A percentile compares a stretch with the other conserved stretches of the same genome.
These are phyloP conservation scores for Cucumis cinereus DNA, from an alignment of 306 rosid genomes.

Conservation along the genomic window DNA sequence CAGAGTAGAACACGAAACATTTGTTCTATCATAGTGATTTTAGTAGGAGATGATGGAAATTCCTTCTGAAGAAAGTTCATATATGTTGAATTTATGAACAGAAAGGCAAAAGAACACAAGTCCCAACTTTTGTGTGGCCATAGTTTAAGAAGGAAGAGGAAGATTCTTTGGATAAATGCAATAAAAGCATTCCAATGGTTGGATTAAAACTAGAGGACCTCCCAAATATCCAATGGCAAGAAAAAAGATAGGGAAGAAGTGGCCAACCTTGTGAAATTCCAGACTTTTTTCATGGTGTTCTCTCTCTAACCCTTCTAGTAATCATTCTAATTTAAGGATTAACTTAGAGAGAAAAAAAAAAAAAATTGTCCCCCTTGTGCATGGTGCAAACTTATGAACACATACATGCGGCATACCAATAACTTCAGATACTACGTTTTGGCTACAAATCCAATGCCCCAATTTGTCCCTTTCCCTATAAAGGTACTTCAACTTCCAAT, in stretches of 20 bases:
- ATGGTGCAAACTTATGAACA: background rate
- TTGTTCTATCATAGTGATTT: background rate
- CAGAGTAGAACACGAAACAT: background rate
- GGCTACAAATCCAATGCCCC: background rate
- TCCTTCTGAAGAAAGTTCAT: background rate
- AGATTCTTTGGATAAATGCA: background rate
- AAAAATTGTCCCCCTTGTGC: too few species aligned
- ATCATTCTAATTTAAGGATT: background rate
- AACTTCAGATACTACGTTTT: background rate
- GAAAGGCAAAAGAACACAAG: background rate
- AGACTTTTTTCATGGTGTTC: background rate
- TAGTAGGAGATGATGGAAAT: background rate
- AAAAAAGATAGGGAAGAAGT: background rate
- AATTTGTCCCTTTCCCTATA: background rate
- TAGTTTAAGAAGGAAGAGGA: background rate
- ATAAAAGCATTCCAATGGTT: background rate
- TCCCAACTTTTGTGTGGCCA: background rate
- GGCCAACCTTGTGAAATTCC: background rate
- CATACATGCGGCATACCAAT: background rate
- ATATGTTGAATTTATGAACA: background rate
- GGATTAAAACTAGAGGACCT: background rate
- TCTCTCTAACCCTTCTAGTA: background rate
- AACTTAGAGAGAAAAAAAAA: background rate
- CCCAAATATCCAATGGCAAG: background rate
- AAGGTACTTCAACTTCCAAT: background rate